Base-by-base conservation (phyloP, 495 filamentous ascomycete genomes). In the Letharia lupina region DNA sequence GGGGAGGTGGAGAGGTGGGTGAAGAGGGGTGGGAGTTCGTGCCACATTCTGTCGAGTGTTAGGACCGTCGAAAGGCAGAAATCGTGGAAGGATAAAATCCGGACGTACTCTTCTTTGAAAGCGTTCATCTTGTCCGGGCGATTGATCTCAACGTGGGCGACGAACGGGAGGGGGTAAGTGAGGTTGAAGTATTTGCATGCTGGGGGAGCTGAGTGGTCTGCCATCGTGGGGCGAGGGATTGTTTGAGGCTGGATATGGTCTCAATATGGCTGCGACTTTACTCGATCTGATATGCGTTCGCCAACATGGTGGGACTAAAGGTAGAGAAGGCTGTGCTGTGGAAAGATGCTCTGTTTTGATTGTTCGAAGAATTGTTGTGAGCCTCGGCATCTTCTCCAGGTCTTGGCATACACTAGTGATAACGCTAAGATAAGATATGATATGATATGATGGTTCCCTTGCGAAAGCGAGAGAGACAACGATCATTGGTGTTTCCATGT, bases 101-200 rank as follows among this genome's bases (percentile, higher is more conserved):
- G 57, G 8, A 75, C 75, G 68, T 78, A 87, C 86, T 75, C 80
- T 77, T 92, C 87, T 67, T 85, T 79, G 76, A 97, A 98, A 64
- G 94, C 87, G 76, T 98, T 98, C 74, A 96, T 79, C 78, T 96
- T 97, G 61, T 85, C 76, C 2, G 93, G 86, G 11, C 94, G 86
- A 80, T 96, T 93, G 79, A 96, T 96, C 75, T 97, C 89, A 61
- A 98, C 91, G 74, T 96, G 91, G 13, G 89, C 91, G 48, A 97
- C 90, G 77, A 86, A 85, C 68, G 77, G 74, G n/a, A 74, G 69
- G 1, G 92, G 91, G 64, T 87, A 87, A 31, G 83, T 82, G 68
- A 97, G 79, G 64, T 85, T 85, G 83, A 94, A 98, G 81, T 93
- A 80, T 66, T 89, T 78, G 79, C 82, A 88, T 16, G 73, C 67